These are phyloP conservation scores for Cercospora sojina DNA, from an alignment of 2,329 filamentous ascomycete species.

Conservation along the genomic window DNA sequence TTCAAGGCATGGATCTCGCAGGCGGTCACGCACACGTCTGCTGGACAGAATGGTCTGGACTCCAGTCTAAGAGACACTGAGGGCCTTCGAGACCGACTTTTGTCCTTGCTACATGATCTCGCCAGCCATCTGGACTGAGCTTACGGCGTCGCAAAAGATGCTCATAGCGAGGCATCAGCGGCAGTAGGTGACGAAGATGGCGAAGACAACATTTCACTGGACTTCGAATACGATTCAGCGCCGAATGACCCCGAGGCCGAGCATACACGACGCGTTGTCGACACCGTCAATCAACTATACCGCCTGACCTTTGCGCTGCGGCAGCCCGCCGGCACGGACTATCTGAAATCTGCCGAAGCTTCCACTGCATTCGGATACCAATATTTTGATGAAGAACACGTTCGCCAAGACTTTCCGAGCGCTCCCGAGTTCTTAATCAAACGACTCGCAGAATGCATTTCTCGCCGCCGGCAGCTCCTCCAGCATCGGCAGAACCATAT, in stretches of 20 bases:
- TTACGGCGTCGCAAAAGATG: background rate
- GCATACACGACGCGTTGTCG: slow-evolving; percentile 24
- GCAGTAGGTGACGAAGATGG: slow-evolving; percentile 12
- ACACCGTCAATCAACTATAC: slow-evolving; percentile 36
- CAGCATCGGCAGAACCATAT: slow-evolving; percentile 39
- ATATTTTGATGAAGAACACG: slow-evolving; percentile 16
- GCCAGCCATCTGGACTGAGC: background rate
- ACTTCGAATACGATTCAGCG: background rate
- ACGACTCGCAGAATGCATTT: slow-evolving; percentile 37
- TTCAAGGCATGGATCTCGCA: background rate
- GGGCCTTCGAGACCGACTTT: background rate
- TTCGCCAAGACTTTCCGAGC: slow-evolving; percentile 10
- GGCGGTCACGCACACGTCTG: background rate
- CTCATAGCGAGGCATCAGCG: background rate
- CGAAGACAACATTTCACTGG: slow-evolving; percentile 32
- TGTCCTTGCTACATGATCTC: background rate
- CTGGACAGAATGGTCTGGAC: background rate
- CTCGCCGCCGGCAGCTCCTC: slow-evolving; percentile 37
- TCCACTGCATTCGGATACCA: slow-evolving; percentile 25
- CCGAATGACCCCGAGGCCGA: background rate
- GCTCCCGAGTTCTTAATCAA: slow-evolving; percentile 24
- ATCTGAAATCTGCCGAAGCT: slow-evolving; percentile 29
- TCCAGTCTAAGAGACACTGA: background rate
- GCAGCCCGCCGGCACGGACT: slow-evolving; percentile 38
- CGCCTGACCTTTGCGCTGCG: slow-evolving; percentile 37